Evolutionary conservation across 176 grass and related monocot species (phyloP).

Genomic region (Juncus inflexus): DNA sequence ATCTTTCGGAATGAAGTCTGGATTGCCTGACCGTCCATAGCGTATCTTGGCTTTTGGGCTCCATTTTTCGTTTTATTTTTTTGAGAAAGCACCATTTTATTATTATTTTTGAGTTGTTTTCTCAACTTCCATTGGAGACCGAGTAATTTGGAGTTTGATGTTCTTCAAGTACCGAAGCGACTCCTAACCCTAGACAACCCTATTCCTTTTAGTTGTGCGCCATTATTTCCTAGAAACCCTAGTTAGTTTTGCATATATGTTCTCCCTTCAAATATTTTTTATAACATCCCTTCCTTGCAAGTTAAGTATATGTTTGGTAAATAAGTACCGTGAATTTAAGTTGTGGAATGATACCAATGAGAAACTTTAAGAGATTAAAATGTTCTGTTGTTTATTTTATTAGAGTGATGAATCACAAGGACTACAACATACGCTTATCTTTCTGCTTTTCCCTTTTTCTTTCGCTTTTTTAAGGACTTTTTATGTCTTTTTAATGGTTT

Average conservation of each 20-base stretch:
- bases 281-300: not conserved
- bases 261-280: not conserved
- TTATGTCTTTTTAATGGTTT: too few species aligned
- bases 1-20: slow-evolving; percentile 37
- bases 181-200: slow-evolving; percentile 7
- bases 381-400: too few species aligned
- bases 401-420: too few species aligned
- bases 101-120: not conserved
- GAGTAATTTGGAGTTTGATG: slow-evolving; percentile 12
- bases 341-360: too few species aligned
- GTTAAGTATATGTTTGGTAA: not conserved
- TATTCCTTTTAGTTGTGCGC: not conserved
- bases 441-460: too few species aligned
- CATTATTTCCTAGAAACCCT: not conserved
- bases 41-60: slow-evolving; percentile 16
- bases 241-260: not conserved
- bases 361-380: too few species aligned
- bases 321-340: too few species aligned
- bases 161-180: slow-evolving; percentile 25
- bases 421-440: too few species aligned
- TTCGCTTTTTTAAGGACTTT: too few species aligned
- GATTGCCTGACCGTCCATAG: slow-evolving; percentile 22
- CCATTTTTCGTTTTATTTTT: slow-evolving; percentile 3
- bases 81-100: not conserved
- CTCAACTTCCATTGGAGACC: slow-evolving; percentile 15